Evolutionary conservation across 73 alveolate species (phyloP).

Genomic region (Tetrahymena elliotti): DNA sequence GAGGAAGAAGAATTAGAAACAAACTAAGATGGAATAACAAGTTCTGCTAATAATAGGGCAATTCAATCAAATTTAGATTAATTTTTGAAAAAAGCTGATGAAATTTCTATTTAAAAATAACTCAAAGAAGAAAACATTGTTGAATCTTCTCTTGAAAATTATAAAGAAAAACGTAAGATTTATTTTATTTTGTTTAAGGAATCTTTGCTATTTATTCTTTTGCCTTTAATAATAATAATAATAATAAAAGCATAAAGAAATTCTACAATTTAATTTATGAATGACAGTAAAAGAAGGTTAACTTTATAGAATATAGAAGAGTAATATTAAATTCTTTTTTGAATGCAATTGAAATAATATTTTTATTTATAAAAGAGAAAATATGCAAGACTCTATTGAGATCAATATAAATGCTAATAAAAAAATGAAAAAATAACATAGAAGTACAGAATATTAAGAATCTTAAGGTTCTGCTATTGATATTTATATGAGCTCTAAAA

Average conservation of each 20-base stretch:
- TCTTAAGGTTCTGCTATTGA: background rate
- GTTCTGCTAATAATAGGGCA: background rate
- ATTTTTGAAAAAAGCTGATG: background rate
- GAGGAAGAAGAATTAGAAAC: background rate
- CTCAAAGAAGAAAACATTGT: background rate
- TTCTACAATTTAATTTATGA: background rate
- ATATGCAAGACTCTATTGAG: background rate
- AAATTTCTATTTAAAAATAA: background rate
- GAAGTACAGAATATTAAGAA: background rate
- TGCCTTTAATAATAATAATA: no score
- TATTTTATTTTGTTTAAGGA: no score
- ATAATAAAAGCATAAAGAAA: background rate
- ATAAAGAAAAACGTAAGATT: background rate
- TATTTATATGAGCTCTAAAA: background rate
- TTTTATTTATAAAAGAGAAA: background rate
- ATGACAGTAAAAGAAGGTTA: background rate
- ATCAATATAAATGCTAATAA: background rate
- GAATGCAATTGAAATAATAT: background rate
- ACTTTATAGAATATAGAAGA: background rate
- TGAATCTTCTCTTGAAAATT: background rate
- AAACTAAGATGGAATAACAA: background rate
- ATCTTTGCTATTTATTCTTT: no score
- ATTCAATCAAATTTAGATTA: background rate
- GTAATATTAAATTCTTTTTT: background rate
- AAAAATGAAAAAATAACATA: background rate